phyloP scores from a whole-genome alignment of 441 rosid species.

The Erodium texanum region DNA sequence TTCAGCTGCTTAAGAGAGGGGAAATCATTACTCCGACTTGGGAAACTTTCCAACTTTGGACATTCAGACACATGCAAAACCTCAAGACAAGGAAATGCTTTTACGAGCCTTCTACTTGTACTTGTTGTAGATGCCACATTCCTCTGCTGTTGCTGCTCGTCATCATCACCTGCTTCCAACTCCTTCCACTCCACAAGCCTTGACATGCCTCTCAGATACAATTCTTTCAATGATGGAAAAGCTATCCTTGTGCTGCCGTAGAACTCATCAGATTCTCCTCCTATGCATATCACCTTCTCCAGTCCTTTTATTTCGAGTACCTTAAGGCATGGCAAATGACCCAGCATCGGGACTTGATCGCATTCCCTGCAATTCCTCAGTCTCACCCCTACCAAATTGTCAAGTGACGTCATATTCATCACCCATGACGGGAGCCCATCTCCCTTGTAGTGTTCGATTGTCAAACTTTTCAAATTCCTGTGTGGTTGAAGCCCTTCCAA shows the following conservation, averaged over 20 bases:
- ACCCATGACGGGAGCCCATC: conserved; percentile 8
- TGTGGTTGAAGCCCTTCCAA: conserved; percentile 23
- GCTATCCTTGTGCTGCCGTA: neutral
- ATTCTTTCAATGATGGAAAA: neutral
- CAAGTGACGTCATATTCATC: conserved; percentile 9
- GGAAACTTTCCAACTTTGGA: no score
- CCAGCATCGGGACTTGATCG: neutral
- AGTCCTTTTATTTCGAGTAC: neutral
- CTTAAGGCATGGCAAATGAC: neutral
- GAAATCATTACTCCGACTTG: no score
- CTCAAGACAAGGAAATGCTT: no score
- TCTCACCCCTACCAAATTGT: neutral
- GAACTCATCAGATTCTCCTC: neutral
- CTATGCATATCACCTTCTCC: neutral
- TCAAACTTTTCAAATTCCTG: conserved; percentile 12
- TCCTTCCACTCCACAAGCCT: neutral
- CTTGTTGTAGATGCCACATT: no score
- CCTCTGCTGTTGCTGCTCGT: no score
- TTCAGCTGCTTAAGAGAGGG: no score
- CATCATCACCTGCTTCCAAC: neutral
- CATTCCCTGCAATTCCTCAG: neutral
- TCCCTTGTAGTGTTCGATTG: conserved; percentile 17
- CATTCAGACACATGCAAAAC: no score
- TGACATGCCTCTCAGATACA: neutral
- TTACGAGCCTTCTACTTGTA: no score